phyloP scores from a whole-genome alignment of 2,329 filamentous ascomycete species.

The Trichothecium sympodiale region DNA sequence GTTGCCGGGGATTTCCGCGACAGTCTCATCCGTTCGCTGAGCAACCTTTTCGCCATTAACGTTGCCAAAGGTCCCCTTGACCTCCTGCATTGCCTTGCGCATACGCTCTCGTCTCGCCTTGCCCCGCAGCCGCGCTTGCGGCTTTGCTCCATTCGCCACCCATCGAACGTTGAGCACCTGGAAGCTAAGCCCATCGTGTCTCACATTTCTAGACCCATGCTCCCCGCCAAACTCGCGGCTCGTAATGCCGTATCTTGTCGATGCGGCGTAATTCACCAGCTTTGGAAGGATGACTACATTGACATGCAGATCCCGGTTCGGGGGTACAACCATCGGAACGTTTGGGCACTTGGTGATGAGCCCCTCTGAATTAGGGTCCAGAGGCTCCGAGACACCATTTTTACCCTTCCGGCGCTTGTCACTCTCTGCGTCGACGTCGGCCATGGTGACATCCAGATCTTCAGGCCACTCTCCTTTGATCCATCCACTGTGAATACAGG shows the following conservation, averaged over 20 bases:
- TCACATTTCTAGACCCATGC: conserved; percentile 25
- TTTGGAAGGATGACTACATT: conserved; percentile 74
- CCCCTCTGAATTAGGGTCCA: conserved; percentile 26
- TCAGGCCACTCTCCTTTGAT: conserved; percentile 80
- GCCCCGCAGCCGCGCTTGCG: conserved; percentile 43
- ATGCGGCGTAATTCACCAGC: conserved; percentile 64
- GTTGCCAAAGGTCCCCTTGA: conserved; percentile 25
- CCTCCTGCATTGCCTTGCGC: conserved; percentile 41
- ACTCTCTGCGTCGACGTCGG: conserved; percentile 38
- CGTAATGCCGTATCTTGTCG: conserved; percentile 68
- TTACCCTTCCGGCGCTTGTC: conserved; percentile 19
- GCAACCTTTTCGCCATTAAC: conserved; percentile 15
- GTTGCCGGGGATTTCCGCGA: conserved; percentile 19
- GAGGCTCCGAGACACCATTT: conserved; percentile 10
- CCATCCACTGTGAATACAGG: conserved; percentile 88
- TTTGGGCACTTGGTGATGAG: conserved; percentile 43
- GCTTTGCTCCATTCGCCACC: conserved; percentile 64
- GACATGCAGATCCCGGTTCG: conserved; percentile 72
- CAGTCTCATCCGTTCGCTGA: conserved; percentile 12
- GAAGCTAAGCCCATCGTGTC: conserved; percentile 82
- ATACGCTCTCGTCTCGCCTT: conserved; percentile 46
- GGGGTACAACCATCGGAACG: conserved; percentile 52
- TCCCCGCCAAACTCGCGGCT: conserved; percentile 66
- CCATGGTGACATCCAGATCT: conserved; percentile 58
- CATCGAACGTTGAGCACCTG: conserved; percentile 74